Conservation (phyloP, 2,329 filamentous ascomycete species). For the Trichoderma simmonsii region DNA sequence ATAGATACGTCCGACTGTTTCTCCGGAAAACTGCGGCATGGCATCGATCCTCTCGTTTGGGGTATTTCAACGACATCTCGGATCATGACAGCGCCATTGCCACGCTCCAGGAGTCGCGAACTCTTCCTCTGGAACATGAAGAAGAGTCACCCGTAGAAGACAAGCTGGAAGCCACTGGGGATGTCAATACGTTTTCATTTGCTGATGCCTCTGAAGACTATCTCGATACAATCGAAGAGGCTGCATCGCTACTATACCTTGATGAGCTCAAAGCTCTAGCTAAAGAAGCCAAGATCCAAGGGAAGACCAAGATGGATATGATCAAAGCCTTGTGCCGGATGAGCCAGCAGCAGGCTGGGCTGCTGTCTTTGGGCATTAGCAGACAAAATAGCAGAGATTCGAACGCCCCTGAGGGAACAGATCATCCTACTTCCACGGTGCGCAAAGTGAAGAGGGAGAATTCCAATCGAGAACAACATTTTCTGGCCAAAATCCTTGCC, state of each 20-base stretch:
- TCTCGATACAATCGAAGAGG: slow-evolving; percentile 78
- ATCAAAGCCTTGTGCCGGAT: slow-evolving; percentile 68
- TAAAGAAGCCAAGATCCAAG: slow-evolving; percentile 81
- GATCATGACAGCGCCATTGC: slow-evolving; percentile 65
- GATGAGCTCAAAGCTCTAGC: slow-evolving; percentile 84
- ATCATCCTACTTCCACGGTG: slow-evolving; percentile 28
- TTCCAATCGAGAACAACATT: slow-evolving; percentile 69
- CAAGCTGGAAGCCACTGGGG: slow-evolving; percentile 38
- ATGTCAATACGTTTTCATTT: slow-evolving; percentile 67
- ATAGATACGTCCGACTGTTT: slow-evolving; percentile 86
- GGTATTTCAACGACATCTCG: slow-evolving; percentile 79
- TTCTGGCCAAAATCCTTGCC: slow-evolving; percentile 71
- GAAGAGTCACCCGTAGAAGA: slow-evolving; percentile 19
- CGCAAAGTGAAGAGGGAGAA: slow-evolving; percentile 28
- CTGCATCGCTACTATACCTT: slow-evolving; percentile 74
- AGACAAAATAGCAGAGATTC: slow-evolving; percentile 61
- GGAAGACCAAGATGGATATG: slow-evolving; percentile 83
- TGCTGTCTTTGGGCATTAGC: slow-evolving; percentile 67
- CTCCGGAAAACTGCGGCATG: slow-evolving; percentile 86
- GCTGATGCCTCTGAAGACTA: slow-evolving; percentile 72
- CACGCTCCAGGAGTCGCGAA: slow-evolving; percentile 57
- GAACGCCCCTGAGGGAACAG: slow-evolving; percentile 43
- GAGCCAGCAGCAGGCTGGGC: slow-evolving; percentile 70
- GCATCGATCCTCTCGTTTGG: slow-evolving; percentile 76
- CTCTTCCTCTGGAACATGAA: slow-evolving; percentile 47